Evolutionary conservation across 345 rosid genomes (phyloP).

Genomic region (Pistacia vera): DNA sequence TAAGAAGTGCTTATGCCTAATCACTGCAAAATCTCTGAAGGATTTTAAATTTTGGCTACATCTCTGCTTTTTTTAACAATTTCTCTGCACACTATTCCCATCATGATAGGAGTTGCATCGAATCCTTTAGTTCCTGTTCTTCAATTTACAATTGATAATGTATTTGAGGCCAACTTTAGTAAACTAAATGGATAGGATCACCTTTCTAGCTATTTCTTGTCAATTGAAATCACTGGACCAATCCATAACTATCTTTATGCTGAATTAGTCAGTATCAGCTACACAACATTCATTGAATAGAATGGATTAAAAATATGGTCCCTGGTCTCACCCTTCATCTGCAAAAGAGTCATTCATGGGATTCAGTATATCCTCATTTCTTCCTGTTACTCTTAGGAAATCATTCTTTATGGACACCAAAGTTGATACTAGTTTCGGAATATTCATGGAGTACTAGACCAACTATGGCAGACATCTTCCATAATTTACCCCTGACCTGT

Average conservation of each 20-base stretch:
- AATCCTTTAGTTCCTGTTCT: constrained; percentile 1
- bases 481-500: background rate
- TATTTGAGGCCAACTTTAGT: background rate
- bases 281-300: background rate
- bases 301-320: background rate
- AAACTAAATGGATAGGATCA: background rate
- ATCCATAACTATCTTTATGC: background rate
- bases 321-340: background rate
- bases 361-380: background rate
- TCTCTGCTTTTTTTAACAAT: background rate
- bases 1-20: background rate
- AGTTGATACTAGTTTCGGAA: background rate
- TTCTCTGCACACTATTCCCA: background rate
- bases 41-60: background rate
- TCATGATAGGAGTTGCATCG: constrained; percentile 1
- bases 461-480: background rate
- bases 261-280: background rate
- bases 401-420: background rate
- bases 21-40: background rate
- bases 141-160: background rate
- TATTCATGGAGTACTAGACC: background rate
- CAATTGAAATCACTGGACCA: background rate
- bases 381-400: background rate
- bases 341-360: background rate
- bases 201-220: background rate